These are phyloP conservation scores for Pharus latifolius DNA, from an alignment of 176 grass and related monocot species.

Conservation along the genomic window DNA sequence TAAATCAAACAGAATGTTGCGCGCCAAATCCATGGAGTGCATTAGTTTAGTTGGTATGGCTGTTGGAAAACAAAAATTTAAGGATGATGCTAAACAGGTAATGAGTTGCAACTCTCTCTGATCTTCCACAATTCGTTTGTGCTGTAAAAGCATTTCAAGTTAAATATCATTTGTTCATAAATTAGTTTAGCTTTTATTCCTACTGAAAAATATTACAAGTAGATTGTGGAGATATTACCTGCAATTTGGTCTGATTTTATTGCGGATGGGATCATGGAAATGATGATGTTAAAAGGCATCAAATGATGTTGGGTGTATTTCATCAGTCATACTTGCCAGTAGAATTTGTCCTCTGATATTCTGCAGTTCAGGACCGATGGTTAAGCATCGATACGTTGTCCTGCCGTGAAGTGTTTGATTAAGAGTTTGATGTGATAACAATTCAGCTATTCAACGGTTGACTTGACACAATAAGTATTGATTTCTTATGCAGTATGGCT, in stretches of 20 bases:
- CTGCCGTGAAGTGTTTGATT: too few species aligned
- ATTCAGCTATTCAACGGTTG: too few species aligned
- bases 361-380: too few species aligned
- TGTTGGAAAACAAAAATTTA: conserved; percentile 95
- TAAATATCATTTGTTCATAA: background rate
- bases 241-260: background rate
- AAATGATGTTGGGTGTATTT: too few species aligned
- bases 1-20: conserved; percentile 93
- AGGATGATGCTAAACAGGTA: conserved; percentile 97
- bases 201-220: background rate
- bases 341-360: too few species aligned
- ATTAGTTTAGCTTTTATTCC: background rate
- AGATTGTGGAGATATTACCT: conserved; percentile 3
- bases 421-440: too few species aligned
- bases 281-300: too few species aligned
- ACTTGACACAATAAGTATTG: too few species aligned
- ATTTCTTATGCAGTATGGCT: too few species aligned
- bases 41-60: conserved; percentile 99
- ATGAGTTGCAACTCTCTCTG: background rate
- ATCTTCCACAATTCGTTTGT: background rate
- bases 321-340: too few species aligned
- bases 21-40: conserved; percentile 99
- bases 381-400: too few species aligned
- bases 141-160: background rate
- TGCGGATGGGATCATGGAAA: background rate